These are phyloP conservation scores for Sugiyamaella smithiae DNA, from an alignment of 805 yeast species.

Conservation along the genomic window DNA sequence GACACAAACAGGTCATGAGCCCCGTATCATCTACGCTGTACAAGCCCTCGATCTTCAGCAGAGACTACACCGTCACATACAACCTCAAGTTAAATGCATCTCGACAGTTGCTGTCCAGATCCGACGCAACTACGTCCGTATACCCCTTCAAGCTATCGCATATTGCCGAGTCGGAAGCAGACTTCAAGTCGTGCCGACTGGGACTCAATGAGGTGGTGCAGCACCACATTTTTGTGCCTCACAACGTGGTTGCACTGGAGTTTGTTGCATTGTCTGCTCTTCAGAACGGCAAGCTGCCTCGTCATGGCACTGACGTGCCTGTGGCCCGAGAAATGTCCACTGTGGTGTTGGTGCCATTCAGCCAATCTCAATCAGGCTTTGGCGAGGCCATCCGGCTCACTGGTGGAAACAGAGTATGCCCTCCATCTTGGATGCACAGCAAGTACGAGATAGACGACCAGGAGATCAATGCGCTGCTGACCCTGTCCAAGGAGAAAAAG, in stretches of 20 bases:
- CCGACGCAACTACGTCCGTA: slow-evolving; percentile 76
- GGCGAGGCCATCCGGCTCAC: slow-evolving; percentile 70
- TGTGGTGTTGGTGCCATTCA: slow-evolving; percentile 52
- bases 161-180: slow-evolving; percentile 53
- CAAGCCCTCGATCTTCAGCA: slow-evolving; percentile 58
- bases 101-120: slow-evolving; percentile 62
- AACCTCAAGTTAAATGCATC: slow-evolving; percentile 72
- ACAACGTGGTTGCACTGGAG: slow-evolving; percentile 68
- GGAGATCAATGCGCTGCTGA: slow-evolving; percentile 32
- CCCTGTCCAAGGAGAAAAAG: slow-evolving; percentile 27
- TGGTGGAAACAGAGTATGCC: slow-evolving; percentile 67
- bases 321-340: slow-evolving; percentile 82
- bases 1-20: slow-evolving; percentile 25
- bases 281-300: slow-evolving; percentile 52
- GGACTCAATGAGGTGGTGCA: slow-evolving; percentile 80
- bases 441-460: slow-evolving; percentile 57
- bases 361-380: slow-evolving; percentile 36
- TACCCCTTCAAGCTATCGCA: slow-evolving; percentile 88
- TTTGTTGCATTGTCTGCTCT: slow-evolving; percentile 69
- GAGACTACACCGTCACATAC: slow-evolving; percentile 84
- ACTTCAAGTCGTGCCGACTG: slow-evolving; percentile 60
- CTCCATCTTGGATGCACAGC: slow-evolving; percentile 89
- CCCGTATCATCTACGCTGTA: slow-evolving; percentile 21
- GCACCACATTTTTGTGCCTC: slow-evolving; percentile 71
- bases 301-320: slow-evolving; percentile 49